Evolutionary conservation across 2,329 filamentous ascomycete species (phyloP), one percentile per base, ranked within the genome.

Genomic region (Arthrobotrys megalospora): DNA sequence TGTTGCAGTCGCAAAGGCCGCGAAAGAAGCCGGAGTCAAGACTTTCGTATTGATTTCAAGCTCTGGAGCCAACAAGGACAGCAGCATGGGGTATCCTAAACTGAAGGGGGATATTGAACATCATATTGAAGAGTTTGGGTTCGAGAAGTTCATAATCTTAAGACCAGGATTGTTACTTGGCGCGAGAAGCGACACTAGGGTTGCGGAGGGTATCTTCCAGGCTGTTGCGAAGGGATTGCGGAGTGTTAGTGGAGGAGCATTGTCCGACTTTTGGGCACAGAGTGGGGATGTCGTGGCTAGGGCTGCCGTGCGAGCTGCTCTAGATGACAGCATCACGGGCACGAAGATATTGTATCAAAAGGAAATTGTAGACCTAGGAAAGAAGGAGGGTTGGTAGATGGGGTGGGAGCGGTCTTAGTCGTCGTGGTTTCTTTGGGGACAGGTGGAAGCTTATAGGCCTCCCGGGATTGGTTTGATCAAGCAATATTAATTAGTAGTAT

Each of bases 71-170:
- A 89, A 83, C 85, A 86, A 82, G 85, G 88, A 85, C 79, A 89
- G 85, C 80, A 86, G 81, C 0, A 83, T 91, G 5, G 84, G 86
- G 0, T 92, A 92, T 77, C 28, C 84, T 0, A 87, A 87, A 84
- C 96, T 97, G 93, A 97, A 97, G 87, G 90, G 89, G 24, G 92
- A 96, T 81, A 89, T 97, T 47, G 95, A 98, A 84, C 91, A 96
- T 38, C 87, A 90, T 14, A 88, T 97, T 76, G 89, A 89, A 83
- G 88, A 85, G 48, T 85, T 95, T 3, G 91, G 86, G 3, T 97
- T 97, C 82, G 92, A 94, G 62, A 90, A 92, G 80, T 91, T 90
- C 3, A 88, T 97, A 69, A 91, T 97, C 67, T 60, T 91, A 47
- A 84, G 90, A 52, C 94, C 94, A 0, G 94, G 92, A 0, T 80